Conservation (phyloP, 495 filamentous ascomycete genomes). For the Lepraria neglecta region DNA sequence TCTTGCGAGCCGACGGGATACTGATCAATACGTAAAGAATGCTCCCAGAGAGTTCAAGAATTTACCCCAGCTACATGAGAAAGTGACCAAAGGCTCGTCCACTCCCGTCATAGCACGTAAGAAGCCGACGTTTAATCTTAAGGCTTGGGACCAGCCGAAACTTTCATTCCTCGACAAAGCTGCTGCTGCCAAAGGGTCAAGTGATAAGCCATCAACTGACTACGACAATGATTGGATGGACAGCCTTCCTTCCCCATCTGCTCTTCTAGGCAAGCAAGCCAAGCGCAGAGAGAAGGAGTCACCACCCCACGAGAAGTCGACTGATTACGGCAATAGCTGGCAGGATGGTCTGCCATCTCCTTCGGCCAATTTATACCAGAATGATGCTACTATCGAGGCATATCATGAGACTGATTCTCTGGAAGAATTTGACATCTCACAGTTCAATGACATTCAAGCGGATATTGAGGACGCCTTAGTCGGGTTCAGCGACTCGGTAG, state of each 20-base stretch:
- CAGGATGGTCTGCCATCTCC: conserved; percentile 10
- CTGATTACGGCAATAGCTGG: conserved; percentile 5
- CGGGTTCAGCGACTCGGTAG: conserved; percentile 21
- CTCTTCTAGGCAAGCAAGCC: conserved; percentile 20
- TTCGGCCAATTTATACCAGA: conserved; percentile 2
- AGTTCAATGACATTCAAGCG: conserved; percentile 1
- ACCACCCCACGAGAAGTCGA: neutral
- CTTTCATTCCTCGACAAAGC: conserved; percentile 15
- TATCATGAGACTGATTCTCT: neutral
- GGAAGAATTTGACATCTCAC: conserved; percentile 5
- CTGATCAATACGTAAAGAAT: conserved; percentile 23
- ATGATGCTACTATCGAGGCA: neutral
- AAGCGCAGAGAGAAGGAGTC: neutral
- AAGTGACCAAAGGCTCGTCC: conserved; percentile 24
- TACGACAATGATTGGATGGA: conserved; percentile 34
- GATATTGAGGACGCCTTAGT: conserved; percentile 23
- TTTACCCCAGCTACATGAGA: conserved; percentile 35
- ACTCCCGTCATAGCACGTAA: conserved; percentile 28
- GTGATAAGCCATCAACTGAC: conserved; percentile 31
- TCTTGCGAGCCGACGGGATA: conserved; percentile 29
- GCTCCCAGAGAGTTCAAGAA: conserved; percentile 30
- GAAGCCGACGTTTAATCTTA: conserved; percentile 34
- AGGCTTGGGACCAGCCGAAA: conserved; percentile 22
- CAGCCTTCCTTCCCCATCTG: conserved; percentile 41
- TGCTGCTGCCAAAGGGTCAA: neutral